Percentiles rank a stretch among this genome's conserved stretches.
phyloP scores from a whole-genome alignment of 768 basidiomycete genomes.

The Lepiota venenata region DNA sequence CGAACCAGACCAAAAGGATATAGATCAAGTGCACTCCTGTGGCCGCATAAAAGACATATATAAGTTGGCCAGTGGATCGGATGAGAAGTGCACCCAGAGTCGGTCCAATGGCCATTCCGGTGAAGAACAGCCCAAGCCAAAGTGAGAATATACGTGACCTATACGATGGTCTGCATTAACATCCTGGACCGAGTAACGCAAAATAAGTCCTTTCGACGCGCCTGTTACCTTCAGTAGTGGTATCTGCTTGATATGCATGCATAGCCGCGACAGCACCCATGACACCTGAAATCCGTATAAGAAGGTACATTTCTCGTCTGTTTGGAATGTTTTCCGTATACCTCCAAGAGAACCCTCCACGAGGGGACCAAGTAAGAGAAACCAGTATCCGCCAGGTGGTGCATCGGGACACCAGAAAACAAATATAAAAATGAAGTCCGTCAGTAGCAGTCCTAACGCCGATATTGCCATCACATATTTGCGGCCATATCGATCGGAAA shows the following conservation, averaged over 20 bases:
- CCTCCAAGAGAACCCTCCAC: conserved; percentile 75
- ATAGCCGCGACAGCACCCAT: conserved; percentile 45
- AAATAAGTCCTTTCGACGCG: conserved; percentile 17
- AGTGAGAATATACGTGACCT: conserved; percentile 69
- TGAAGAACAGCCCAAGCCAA: conserved; percentile 61
- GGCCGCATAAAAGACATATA: conserved; percentile 74
- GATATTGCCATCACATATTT: conserved; percentile 60
- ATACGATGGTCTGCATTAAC: neutral
- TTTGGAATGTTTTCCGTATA: conserved; percentile 25
- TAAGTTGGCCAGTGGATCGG: conserved; percentile 43
- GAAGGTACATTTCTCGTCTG: neutral
- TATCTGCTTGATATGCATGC: conserved; percentile 72
- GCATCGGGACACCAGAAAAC: conserved; percentile 54
- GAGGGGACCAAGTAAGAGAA: conserved; percentile 61
- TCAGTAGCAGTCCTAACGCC: conserved; percentile 56
- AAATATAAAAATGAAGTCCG: conserved; percentile 64
- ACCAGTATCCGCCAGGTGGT: conserved; percentile 82
- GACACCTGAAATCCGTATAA: conserved; percentile 36
- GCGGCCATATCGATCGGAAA: conserved; percentile 79
- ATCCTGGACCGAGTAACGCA: neutral
- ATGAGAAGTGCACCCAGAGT: conserved; percentile 67
- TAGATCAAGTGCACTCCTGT: conserved; percentile 46
- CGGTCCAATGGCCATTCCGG: conserved; percentile 79
- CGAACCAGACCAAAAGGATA: conserved; percentile 44
- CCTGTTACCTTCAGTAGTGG: conserved; percentile 53